Evolutionary conservation across 116 monocot species (phyloP).

Genomic region (Posidonia oceanica): DNA sequence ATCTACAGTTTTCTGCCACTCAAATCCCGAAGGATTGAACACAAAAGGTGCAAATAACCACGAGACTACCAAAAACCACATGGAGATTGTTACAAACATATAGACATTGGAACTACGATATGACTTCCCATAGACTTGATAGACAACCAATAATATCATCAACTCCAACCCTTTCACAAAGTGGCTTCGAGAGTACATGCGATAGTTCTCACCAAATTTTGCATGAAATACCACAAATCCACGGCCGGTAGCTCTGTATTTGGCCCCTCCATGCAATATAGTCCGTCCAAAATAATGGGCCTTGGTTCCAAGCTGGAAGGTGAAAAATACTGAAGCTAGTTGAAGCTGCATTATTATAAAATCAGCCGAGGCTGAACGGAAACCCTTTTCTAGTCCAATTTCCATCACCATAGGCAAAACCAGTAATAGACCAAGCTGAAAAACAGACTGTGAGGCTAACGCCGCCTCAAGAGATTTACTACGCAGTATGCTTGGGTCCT

Average conservation of each 20-base stretch:
- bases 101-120: conserved; percentile 59
- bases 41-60: conserved; percentile 91
- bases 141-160: conserved; percentile 70
- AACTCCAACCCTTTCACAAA: conserved; percentile 91
- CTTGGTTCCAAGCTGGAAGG: conserved; percentile 92
- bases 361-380: conserved; percentile 78
- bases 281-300: conserved; percentile 88
- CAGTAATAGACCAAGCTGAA: conserved; percentile 74
- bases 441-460: conserved; percentile 76
- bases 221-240: conserved; percentile 93
- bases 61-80: conserved; percentile 87
- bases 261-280: conserved; percentile 82
- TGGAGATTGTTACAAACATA: conserved; percentile 76
- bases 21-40: conserved; percentile 84
- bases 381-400: conserved; percentile 90
- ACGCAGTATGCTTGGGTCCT: conserved; percentile 40
- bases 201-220: conserved; percentile 82
- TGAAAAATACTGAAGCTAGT: conserved; percentile 84
- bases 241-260: conserved; percentile 86
- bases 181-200: conserved; percentile 85
- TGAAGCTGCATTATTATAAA: conserved; percentile 94
- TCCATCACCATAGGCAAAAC: conserved; percentile 97
- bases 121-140: conserved; percentile 55
- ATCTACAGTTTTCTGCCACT: conserved; percentile 90
- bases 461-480: conserved; percentile 75